A percentile compares a stretch with the other conserved stretches of the same genome.
Conservation (phyloP, 768 basidiomycete species). For the Cubamyces sp. region DNA sequence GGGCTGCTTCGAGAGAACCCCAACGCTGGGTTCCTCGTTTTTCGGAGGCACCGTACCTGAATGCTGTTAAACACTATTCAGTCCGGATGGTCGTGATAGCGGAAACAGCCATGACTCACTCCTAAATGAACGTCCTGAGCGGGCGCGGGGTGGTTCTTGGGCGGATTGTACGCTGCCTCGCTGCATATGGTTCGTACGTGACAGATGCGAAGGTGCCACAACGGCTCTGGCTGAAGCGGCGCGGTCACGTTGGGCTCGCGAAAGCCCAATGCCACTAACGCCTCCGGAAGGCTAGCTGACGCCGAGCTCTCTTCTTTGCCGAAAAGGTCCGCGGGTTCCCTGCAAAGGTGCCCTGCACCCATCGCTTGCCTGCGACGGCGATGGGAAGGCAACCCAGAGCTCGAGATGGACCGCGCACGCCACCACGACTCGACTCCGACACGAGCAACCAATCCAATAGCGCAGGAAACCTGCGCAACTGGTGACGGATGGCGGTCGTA, state of each 20-base stretch:
- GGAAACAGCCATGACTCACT: slow-evolving; percentile 1
- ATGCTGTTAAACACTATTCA: background rate
- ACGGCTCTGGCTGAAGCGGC: background rate
- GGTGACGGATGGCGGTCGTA: background rate
- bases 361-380: background rate
- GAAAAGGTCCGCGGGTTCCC: slow-evolving; percentile 7
- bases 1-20: background rate
- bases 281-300: slow-evolving; percentile 15
- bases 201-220: background rate
- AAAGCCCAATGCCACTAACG: background rate
- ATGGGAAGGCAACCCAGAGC: too few relatives aligned
- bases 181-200: background rate
- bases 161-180: background rate
- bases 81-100: background rate
- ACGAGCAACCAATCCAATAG: background rate
- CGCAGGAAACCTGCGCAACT: background rate
- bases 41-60: slow-evolving; percentile 5
- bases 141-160: background rate
- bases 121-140: background rate
- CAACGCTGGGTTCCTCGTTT: slow-evolving; percentile 18
- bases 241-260: background rate
- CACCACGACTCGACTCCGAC: background rate
- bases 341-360: background rate
- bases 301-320: slow-evolving; percentile 1
- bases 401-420: background rate